Evolutionary conservation across 306 rosid genomes (phyloP), one percentile per base, ranked within the genome.

Genomic region (Abrus pulchellus): DNA sequence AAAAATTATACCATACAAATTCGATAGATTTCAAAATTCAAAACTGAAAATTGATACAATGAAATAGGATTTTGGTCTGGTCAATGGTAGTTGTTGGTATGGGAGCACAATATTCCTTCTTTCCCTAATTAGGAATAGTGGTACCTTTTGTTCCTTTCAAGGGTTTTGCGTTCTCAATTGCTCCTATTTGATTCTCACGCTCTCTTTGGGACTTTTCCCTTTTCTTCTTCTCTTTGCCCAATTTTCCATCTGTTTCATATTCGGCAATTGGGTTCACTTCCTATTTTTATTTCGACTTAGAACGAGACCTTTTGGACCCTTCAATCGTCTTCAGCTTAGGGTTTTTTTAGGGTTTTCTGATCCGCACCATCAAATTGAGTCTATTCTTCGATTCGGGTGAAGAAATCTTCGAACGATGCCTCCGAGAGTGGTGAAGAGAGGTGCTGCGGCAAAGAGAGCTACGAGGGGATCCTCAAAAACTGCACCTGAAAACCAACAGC

Each of bases 401-500:
- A 53, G 4, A 66, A 70, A 52, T 11, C 44, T 56, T 48, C 8
- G 56, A 76, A 53, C 69, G 52, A 78, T 83, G 86, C 73, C 86
- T 73, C 86, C 80, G 0, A 78, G 74, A 30, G 28, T 33, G 30
- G 83, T 64, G n/a, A 83, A 78, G 74, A 72, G 83, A 73, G 83
- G 86, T 0, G 65, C 62, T 70, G 69, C 80, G 48, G 80, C 80
- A 1, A 78, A 38, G 60, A 73, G 60, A 33, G 34, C n/a, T 5
- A 3, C 77, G 32, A 82, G 29, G 29, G 65, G 28, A 13, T 73
- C 85, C 44, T 55, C 79, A 14, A 71, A 83, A 29, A 9, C 75
- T 34, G 10, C 82, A 4, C 54, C 49, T 69, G 78, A 69, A 49
- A 82, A 60, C 5, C 67, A 29, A 7, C 57, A 33, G 11, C 44